These are phyloP conservation scores for Polygonum maritimum DNA, from an alignment of 148 eudicot species.

Conservation along the genomic window DNA sequence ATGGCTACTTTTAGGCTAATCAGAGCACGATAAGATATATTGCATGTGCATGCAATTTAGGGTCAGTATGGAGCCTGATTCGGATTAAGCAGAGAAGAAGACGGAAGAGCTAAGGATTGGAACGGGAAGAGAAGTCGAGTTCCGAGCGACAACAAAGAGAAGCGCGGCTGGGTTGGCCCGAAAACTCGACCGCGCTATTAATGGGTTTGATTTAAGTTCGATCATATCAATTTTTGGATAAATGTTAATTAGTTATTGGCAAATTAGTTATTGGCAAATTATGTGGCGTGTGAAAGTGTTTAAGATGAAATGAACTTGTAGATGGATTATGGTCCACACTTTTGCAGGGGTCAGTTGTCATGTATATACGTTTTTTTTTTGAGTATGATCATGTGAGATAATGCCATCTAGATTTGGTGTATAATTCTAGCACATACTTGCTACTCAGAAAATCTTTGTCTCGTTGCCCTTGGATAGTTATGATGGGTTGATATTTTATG, in stretches of 20 bases:
- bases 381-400: slow-evolving; percentile 6
- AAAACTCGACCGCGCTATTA: too few relatives aligned
- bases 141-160: too few relatives aligned
- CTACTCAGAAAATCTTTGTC: background rate
- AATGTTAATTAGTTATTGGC: background rate
- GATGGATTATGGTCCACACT: background rate
- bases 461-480: background rate
- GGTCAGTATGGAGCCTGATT: too few relatives aligned
- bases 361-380: background rate
- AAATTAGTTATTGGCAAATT: background rate
- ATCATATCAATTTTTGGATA: background rate
- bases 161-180: too few relatives aligned
- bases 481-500: background rate
- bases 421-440: background rate
- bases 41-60: background rate
- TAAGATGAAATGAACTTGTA: background rate
- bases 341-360: slow-evolving; percentile 2
- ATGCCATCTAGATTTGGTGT: background rate
- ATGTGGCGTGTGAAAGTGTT: background rate
- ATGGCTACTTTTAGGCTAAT: too few relatives aligned
- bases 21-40: background rate
- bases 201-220: background rate
- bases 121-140: too few relatives aligned
- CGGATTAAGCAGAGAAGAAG: too few relatives aligned
- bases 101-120: too few relatives aligned